Evolutionary conservation across 192 early-diverging fungal genomes (phyloP), one percentile per base, ranked within the genome.

Genomic region (Coemansia sp.): DNA sequence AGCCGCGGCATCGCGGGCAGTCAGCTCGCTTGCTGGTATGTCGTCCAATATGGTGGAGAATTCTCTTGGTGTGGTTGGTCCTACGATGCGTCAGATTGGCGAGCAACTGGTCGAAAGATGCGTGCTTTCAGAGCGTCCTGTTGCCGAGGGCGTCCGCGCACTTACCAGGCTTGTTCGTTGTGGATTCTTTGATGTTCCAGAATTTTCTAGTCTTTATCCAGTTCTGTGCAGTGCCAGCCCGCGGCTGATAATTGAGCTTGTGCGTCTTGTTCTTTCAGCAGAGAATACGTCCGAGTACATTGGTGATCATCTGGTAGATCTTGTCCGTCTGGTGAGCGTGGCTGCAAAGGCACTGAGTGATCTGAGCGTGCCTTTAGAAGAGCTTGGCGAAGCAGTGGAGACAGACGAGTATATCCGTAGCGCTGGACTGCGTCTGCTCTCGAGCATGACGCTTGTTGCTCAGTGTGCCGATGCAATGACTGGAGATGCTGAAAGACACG

Each of bases 61-160:
- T 0, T 56, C 54, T 7, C 25, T 36, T 16, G 51, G 55, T 0
- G 68, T 67, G 20, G 56, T 65, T 10, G 59, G 60, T 0, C 60
- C 69, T 22, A 56, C 57, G 28, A 61, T 76, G 72, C 72, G 69
- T 3, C 68, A 66, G 64, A 51, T 68, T 7, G 77, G 68, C 32
- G 58, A 61, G 59, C 62, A 52, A 54, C 62, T 80, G 8, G 63
- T 63, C 1, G 63, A 62, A 10, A 48, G 32, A 2, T 69, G 78
- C 42, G 67, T 80, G 36, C 36, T 75, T 33, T 61, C 66, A 0
- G 72, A 71, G 32, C 63, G 62, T 0, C 78, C 78, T 0, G 48
- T 72, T 10, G 48, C 69, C 12, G 69, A 68, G 8, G 78, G 78
- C 25, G 65, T 66, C 7, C 56, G 25, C 0, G 69, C 73, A 0